A percentile compares a stretch with the other conserved stretches of the same genome.
Conservation (phyloP, 495 filamentous ascomycete genomes). For the Jackrogersella minutella region DNA sequence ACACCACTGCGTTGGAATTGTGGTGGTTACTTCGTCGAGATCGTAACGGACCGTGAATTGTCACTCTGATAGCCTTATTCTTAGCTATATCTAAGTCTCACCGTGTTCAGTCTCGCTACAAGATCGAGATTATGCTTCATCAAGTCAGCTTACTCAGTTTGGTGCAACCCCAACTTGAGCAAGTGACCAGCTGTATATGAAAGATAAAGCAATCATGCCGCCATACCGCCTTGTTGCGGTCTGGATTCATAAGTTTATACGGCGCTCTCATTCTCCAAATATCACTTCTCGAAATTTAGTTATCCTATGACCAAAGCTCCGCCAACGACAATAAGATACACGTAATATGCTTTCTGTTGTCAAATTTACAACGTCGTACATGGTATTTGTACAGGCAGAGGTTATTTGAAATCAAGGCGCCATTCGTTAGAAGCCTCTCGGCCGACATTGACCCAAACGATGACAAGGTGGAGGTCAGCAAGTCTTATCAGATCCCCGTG, state of each 20-base stretch:
- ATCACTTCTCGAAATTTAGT: background rate
- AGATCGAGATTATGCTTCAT: background rate
- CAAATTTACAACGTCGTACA: background rate
- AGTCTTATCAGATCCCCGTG: background rate
- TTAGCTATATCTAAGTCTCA: too few species aligned
- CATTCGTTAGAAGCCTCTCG: background rate
- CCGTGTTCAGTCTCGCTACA: background rate
- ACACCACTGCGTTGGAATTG: background rate
- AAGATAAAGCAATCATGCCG: background rate
- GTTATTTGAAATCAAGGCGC: background rate
- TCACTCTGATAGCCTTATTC: too few species aligned
- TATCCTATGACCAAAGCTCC: background rate
- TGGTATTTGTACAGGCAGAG: background rate
- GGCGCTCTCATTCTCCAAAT: background rate
- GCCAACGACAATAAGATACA: background rate
- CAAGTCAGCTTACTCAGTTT: constrained; percentile 32
- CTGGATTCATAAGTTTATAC: background rate
- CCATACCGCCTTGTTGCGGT: background rate
- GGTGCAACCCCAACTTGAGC: background rate
- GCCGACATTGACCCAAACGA: constrained; percentile 10
- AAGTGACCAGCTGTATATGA: constrained; percentile 7
- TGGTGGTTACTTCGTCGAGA: background rate
- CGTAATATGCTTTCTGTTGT: background rate
- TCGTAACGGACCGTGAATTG: background rate
- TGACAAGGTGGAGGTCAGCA: background rate